Evolutionary conservation across 176 grass and related monocot species (phyloP), one percentile per base, ranked within the genome.

Genomic region (Phoenix roebelenii): DNA sequence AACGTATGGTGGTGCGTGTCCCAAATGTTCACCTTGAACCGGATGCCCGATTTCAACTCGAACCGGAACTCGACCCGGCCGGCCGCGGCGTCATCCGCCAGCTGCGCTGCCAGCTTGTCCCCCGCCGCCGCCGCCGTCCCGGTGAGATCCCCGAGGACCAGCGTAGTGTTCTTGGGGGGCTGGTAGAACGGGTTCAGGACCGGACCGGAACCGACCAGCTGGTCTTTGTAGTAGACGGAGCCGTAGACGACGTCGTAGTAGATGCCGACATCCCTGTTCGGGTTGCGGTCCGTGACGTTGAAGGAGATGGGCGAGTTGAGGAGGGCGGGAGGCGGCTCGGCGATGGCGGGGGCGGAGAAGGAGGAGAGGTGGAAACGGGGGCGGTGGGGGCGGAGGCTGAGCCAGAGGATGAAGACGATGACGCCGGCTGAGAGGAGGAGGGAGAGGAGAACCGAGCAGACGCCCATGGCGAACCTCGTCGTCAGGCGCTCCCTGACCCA

Each of bases 321-420:
- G 16, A 69, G 79, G 9, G 19, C 78, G 17, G 77, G 39, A 60
- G 79, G 35, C 2, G 35, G 79, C 6, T 69, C 26, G 58, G 64
- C 71, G 55, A 79, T 16, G 48, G 28, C 75, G 1, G 78, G 61
- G 7, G 72, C 72, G 51, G 78, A 59, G 70, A 96, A 90, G 25
- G 82, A 68, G n/a, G 3, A 0, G 25, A 91, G 77, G 58, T 52
- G 49, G 72, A 96, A 91, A 29, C 17, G 67, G 15, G 92, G 92
- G 2, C 72, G 74, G 69, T 96, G 92, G 19, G 92, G 92, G 0
- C 92, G 80, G 54, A 96, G 83, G 83, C 86, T 96, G 51, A 96
- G 81, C 92, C 92, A 96, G 39, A 82, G 80, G 57, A 91, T 39
- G 82, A 96, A 91, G 18, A 96, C 0, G 61, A 96, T 80, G 50